Evolutionary conservation across 2,329 filamentous ascomycete species (phyloP).

Genomic region (Colletotrichum sidae): DNA sequence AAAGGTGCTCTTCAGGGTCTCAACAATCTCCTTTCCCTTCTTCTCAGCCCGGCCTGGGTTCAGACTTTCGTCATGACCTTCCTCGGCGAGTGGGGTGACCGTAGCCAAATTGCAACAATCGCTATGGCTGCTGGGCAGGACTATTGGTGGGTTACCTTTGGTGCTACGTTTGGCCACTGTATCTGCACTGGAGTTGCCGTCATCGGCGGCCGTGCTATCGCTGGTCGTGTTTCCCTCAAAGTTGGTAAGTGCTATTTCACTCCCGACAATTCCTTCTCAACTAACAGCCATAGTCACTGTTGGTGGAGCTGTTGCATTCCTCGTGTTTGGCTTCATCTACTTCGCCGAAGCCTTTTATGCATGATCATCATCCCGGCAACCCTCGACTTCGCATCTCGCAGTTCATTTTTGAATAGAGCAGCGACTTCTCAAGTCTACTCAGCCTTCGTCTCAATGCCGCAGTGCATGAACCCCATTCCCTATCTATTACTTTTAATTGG

Average conservation of each 20-base stretch:
- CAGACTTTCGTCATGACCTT: slow-evolving; percentile 99
- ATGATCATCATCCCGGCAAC: slow-evolving; percentile 43
- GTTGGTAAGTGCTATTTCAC: slow-evolving; percentile 78
- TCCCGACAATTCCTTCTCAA: slow-evolving; percentile 10
- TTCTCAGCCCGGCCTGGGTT: slow-evolving; percentile 96
- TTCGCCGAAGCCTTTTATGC: slow-evolving; percentile 80
- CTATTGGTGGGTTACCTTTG: slow-evolving; percentile 98
- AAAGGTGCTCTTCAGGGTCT: slow-evolving; percentile 68
- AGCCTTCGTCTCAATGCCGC: background rate
- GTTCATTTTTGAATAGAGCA: slow-evolving; percentile 29
- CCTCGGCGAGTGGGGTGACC: slow-evolving; percentile 96
- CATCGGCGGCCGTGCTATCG: slow-evolving; percentile 90
- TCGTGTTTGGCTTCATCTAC: slow-evolving; percentile 93
- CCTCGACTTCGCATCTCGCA: background rate
- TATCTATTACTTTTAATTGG: slow-evolving; percentile 23
- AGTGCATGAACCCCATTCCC: slow-evolving; percentile 12
- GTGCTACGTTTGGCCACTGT: slow-evolving; percentile 86
- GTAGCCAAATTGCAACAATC: slow-evolving; percentile 97
- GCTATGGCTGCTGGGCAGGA: slow-evolving; percentile 98
- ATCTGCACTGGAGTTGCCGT: slow-evolving; percentile 93
- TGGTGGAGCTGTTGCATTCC: slow-evolving; percentile 89
- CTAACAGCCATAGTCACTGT: slow-evolving; percentile 77
- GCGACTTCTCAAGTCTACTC: slow-evolving; percentile 10
- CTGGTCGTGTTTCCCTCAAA: slow-evolving; percentile 92
- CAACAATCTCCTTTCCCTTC: slow-evolving; percentile 85